A percentile compares a stretch with the other conserved stretches of the same genome.
These are phyloP conservation scores for Exophiala calicioides DNA, from an alignment of 2,329 filamentous ascomycete genomes.

Conservation along the genomic window DNA sequence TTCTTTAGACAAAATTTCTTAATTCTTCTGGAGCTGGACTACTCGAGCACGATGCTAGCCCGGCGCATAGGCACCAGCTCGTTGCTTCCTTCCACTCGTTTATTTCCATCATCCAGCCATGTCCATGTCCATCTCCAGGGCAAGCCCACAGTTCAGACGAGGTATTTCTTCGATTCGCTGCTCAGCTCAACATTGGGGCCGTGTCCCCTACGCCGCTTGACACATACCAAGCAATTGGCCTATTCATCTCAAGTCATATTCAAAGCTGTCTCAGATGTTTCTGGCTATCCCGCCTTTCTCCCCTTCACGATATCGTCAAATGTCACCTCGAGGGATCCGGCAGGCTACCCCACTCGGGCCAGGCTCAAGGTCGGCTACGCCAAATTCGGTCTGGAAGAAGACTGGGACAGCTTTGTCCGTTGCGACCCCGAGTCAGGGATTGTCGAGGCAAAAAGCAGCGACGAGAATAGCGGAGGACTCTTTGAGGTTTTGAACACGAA, in stretches of 20 bases:
- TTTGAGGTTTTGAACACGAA: constrained; percentile 48
- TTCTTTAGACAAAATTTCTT: too few relatives aligned
- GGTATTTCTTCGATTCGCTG: constrained; percentile 29
- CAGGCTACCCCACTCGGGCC: constrained; percentile 65
- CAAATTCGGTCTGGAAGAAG: constrained; percentile 67
- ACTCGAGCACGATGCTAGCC: too few relatives aligned
- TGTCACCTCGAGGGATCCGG: constrained; percentile 72
- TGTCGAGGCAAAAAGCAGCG: constrained; percentile 68
- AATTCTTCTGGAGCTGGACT: too few relatives aligned
- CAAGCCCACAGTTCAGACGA: constrained; percentile 10
- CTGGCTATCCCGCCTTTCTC: constrained; percentile 82
- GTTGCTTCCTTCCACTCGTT: background rate
- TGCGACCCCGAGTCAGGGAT: constrained; percentile 68
- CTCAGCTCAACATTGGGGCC: constrained; percentile 29
- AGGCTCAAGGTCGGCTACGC: constrained; percentile 84
- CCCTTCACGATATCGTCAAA: constrained; percentile 80
- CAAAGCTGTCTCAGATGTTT: constrained; percentile 82
- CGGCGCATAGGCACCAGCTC: too few relatives aligned
- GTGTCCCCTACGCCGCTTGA: constrained; percentile 60
- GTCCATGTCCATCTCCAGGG: constrained; percentile 1
- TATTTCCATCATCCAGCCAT: background rate
- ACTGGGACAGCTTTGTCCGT: constrained; percentile 75
- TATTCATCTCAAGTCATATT: constrained; percentile 74
- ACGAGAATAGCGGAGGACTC: constrained; percentile 57
- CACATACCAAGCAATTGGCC: constrained; percentile 72